phyloP scores from a whole-genome alignment of 2,329 filamentous ascomycete genomes.

The Beauveria sp. region DNA sequence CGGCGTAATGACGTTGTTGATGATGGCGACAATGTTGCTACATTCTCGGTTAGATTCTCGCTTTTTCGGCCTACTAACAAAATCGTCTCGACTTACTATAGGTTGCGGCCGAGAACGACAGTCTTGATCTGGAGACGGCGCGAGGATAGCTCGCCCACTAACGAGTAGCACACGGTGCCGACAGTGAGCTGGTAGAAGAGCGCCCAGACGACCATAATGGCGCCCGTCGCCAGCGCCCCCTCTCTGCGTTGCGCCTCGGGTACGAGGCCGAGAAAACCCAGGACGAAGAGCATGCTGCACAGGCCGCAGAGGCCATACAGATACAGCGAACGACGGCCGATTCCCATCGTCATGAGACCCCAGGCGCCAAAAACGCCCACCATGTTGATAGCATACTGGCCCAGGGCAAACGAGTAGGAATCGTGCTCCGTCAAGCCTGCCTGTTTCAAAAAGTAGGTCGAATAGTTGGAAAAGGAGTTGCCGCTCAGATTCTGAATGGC shows the following conservation, averaged over 20 bases:
- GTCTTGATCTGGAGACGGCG: constrained; percentile 85
- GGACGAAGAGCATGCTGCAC: constrained; percentile 68
- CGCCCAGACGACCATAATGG: constrained; percentile 78
- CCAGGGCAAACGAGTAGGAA: constrained; percentile 54
- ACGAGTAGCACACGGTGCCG: constrained; percentile 82
- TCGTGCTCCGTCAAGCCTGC: constrained; percentile 45
- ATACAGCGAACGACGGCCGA: constrained; percentile 71
- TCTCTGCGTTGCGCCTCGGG: constrained; percentile 49
- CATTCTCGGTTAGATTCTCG: neutral
- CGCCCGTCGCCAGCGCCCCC: constrained; percentile 70
- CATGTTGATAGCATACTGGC: constrained; percentile 66
- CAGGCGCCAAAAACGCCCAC: constrained; percentile 75
- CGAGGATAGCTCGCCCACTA: constrained; percentile 78
- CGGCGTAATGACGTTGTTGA: constrained; percentile 74
- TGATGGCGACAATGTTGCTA: constrained; percentile 72
- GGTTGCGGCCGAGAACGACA: constrained; percentile 73
- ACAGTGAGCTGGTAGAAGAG: constrained; percentile 80
- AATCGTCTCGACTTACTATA: constrained; percentile 46
- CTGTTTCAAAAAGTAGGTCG: constrained; percentile 55
- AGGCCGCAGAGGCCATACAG: constrained; percentile 67
- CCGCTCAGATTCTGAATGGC: constrained; percentile 57
- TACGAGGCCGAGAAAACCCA: constrained; percentile 77
- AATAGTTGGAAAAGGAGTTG: constrained; percentile 59
- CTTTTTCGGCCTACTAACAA: no score
- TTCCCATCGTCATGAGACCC: constrained; percentile 66